Conservation (phyloP, 2,329 filamentous ascomycete species). For the Cordyceps sp. region DNA sequence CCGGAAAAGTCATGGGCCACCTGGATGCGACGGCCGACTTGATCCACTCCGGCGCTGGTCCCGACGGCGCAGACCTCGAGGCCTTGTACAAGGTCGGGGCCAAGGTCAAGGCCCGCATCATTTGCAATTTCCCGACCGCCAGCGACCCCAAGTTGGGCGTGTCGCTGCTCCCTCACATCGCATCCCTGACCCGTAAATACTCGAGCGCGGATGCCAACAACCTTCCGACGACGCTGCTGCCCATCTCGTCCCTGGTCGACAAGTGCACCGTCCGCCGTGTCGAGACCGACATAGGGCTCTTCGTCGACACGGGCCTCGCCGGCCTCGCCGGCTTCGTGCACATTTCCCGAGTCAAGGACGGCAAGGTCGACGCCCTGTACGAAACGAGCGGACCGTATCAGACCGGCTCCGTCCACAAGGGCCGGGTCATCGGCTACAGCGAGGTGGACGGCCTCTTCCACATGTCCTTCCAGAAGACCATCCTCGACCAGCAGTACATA, state of each 20-base stretch:
- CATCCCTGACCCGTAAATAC: slow-evolving; percentile 39
- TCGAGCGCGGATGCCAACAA: slow-evolving; percentile 19
- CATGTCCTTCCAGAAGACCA: slow-evolving; percentile 63
- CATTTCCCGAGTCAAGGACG: slow-evolving; percentile 82
- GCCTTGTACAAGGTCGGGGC: slow-evolving; percentile 69
- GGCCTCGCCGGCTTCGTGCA: slow-evolving; percentile 80
- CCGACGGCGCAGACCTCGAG: slow-evolving; percentile 51
- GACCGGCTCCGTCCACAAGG: slow-evolving; percentile 60
- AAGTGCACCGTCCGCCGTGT: slow-evolving; percentile 67
- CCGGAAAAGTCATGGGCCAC: slow-evolving; percentile 82
- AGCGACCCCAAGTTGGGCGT: slow-evolving; percentile 74
- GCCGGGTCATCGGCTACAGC: slow-evolving; percentile 75
- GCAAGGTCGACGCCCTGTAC: slow-evolving; percentile 71
- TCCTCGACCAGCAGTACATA: slow-evolving; percentile 78
- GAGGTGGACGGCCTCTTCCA: slow-evolving; percentile 73
- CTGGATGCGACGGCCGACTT: slow-evolving; percentile 82
- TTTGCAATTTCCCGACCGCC: slow-evolving; percentile 70
- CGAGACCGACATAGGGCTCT: slow-evolving; percentile 65
- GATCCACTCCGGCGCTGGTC: slow-evolving; percentile 68
- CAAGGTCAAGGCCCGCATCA: slow-evolving; percentile 71
- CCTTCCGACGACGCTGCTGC: slow-evolving; percentile 40
- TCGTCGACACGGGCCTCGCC: slow-evolving; percentile 46
- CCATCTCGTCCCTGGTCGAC: slow-evolving; percentile 60
- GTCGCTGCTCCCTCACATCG: slow-evolving; percentile 72
- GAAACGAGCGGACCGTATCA: slow-evolving; percentile 64